Base-by-base conservation (phyloP, 139 green algal genomes). In the Chlorella ohadii region DNA sequence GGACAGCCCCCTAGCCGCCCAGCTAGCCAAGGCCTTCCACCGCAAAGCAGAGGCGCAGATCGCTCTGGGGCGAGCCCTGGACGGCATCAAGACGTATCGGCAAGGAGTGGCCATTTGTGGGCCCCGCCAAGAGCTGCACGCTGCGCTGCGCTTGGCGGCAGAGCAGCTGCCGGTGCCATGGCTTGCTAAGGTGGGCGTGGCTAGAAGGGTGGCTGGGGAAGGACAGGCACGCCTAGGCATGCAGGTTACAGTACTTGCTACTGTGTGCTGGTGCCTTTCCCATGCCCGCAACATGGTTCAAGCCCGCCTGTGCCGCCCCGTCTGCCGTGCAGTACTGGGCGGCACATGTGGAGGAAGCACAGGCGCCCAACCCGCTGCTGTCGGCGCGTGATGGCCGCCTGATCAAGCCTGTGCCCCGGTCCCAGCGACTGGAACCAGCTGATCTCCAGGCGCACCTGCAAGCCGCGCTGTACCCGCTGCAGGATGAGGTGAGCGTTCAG, bases 331-430 rank as follows among this genome's bases (percentile, higher is more conserved):
- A 74, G 55, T 87, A 85, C 79, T 90, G 87, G 87, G 67, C 47
- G 27, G 20, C 47, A 22, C 31, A 63, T 2, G 47, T 90, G 16
- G 61, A 74, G 36, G 61, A 68, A 19, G 87, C 78, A 22, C 77
- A 91, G 63, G 39, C 23, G 7, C 87, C 87, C 59, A 72, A 80
- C 64, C 78, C 63, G 27, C 73, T 59, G 51, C 51, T 92, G 13
- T 91, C 86, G 51, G 57, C 27, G 3, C 73, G 88, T 2, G 88
- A 92, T n/a, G 88, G 88, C 34, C 81, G 65, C 47, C 73, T 88
- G 12, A 73, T 92, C 25, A 85, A 85, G 72, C 72, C 39, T 5
- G 79, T 92, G 33, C 84, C 87, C 1, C 39, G 39, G 0, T 64
- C 85, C 68, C 57, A 63, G 44, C 78, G 77, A 22, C 72, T 91